A percentile compares a stretch with the other conserved stretches of the same genome.
Conservation (phyloP, 2,329 filamentous ascomycete genomes). For the Sphaerostilbella broomeana region DNA sequence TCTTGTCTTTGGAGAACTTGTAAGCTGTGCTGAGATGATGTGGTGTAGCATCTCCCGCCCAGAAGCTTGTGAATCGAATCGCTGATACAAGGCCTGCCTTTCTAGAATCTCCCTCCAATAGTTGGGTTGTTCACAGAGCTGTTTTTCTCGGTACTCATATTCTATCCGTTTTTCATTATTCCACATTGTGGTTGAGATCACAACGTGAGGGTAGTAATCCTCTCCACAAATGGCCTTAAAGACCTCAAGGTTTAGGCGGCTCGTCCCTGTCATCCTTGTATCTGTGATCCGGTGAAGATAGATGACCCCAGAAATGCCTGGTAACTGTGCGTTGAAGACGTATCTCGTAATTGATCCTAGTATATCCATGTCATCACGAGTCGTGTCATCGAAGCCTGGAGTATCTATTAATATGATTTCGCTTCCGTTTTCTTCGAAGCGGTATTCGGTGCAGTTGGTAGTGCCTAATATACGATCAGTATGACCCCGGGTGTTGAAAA, state of each 20-base stretch:
- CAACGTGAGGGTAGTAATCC: not conserved
- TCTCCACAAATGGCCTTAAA: not conserved
- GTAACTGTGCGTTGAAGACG: not conserved
- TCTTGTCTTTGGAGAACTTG: not conserved
- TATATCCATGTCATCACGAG: not conserved
- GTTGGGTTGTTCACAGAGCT: not conserved
- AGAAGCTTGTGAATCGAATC: not conserved
- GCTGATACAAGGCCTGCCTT: not conserved
- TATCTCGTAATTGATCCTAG: not conserved
- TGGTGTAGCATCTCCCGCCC: not conserved
- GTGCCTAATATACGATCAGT: not conserved
- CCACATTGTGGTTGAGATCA: not conserved
- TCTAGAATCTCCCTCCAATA: not conserved
- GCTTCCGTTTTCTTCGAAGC: not conserved
- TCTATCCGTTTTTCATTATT: not conserved
- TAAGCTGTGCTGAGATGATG: not conserved
- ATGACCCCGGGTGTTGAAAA: not conserved
- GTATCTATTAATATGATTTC: not conserved
- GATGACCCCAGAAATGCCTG: not conserved
- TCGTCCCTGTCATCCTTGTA: not conserved
- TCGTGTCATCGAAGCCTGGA: not conserved
- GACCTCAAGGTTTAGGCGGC: not conserved
- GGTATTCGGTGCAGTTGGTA: not conserved
- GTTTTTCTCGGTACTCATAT: not conserved
- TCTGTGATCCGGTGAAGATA: constrained; percentile 1